These are phyloP conservation scores for Scedosporium minutisporum DNA, from an alignment of 2,329 filamentous ascomycete genomes.

Conservation along the genomic window DNA sequence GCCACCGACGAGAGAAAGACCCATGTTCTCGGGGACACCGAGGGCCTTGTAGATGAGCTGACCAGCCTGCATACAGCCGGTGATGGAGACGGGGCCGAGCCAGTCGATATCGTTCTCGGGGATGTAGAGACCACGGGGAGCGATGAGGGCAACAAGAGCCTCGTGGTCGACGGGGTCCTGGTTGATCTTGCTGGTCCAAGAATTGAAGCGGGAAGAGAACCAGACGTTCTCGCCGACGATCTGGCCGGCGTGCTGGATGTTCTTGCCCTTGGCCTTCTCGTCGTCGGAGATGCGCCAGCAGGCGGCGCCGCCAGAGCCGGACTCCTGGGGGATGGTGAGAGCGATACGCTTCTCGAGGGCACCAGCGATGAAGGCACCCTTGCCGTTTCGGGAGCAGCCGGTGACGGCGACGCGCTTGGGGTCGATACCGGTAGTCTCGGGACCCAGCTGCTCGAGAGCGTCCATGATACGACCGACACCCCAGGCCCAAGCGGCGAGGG, in stretches of 20 bases:
- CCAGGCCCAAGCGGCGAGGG: constrained; percentile 55
- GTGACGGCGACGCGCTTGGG: constrained; percentile 43
- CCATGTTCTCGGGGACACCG: constrained; percentile 44
- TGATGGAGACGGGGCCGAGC: constrained; percentile 47
- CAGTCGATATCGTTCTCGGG: constrained; percentile 52
- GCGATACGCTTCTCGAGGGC: constrained; percentile 49
- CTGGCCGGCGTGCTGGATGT: constrained; percentile 50
- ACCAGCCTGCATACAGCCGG: constrained; percentile 47
- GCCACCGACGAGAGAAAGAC: constrained; percentile 44
- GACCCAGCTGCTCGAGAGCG: constrained; percentile 41
- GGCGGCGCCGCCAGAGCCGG: constrained; percentile 49
- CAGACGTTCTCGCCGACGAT: constrained; percentile 54
- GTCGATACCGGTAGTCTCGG: constrained; percentile 37
- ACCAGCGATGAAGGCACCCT: constrained; percentile 52
- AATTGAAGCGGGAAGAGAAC: constrained; percentile 48
- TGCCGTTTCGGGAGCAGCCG: constrained; percentile 55
- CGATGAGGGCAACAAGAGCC: constrained; percentile 44
- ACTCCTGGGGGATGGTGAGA: constrained; percentile 53
- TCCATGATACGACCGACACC: constrained; percentile 52
- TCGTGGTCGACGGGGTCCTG: constrained; percentile 48
- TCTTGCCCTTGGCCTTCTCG: constrained; percentile 40
- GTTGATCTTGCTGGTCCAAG: constrained; percentile 34
- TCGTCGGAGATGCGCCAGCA: constrained; percentile 49
- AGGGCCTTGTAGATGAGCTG: constrained; percentile 44
- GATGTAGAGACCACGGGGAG: constrained; percentile 43